Base-by-base conservation (phyloP, 2,329 filamentous ascomycete species). In the Stachybotrys echinatus region DNA sequence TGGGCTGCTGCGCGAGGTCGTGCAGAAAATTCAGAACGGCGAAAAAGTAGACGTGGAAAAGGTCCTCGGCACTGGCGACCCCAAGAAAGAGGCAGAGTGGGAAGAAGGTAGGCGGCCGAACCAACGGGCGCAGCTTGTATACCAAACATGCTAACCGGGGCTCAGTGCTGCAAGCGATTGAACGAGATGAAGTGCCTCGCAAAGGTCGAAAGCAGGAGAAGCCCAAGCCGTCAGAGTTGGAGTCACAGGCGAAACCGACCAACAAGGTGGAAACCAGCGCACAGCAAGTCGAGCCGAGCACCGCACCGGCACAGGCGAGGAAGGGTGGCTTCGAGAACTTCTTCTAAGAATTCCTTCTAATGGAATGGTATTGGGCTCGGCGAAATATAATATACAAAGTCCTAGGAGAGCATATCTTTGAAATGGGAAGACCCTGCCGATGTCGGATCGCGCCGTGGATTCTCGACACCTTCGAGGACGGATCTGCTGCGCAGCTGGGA, bases 1-100 rank as follows among this genome's bases (percentile, higher is more conserved):
- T 54, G 80, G 77, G 3, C 64, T 90, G 23, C 69, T 99, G 52
- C 81, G 81, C 38, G 92, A 96, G 61, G 83, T 90, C 1, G 76
- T 92, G 20, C 82, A 85, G 58, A 82, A 76, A 58, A 76, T 92
- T 27, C 82, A 88, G 55, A 78, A 72, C 42, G 88, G 88, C 14
- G 85, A 91, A 65, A 77, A 88, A 17, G 87, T 96, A 19, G 89
- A 97, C 67, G 91, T 97, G 3, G 89, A 94, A 65, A 84, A 83
- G 61, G 71, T 84, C 38, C 68, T 99, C 46, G 92, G 94, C 4
- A 88, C 89, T 0, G 91, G 90, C 0, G 83, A 94, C 61, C 72
- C 79, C 42, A 78, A 79, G 56, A 82, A 81, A 63, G 94, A 99
- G 70, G 74, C 78, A 54, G 89, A 91, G 60, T 99, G 94, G 95